Conservation (phyloP, 805 yeast species). For the Kodamaea leandrae region DNA sequence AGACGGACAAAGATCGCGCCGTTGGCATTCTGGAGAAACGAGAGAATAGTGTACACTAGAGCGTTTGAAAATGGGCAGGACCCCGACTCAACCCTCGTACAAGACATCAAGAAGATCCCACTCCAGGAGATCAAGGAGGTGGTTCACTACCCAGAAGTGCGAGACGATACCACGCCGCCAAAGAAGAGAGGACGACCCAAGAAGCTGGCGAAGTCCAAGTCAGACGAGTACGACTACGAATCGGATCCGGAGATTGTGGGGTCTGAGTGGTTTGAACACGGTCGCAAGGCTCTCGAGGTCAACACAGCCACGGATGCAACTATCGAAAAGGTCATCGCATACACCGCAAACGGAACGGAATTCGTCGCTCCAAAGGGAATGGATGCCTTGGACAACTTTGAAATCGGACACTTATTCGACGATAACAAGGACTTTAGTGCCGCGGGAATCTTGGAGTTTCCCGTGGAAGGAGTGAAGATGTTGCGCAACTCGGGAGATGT, state of each 20-base stretch:
- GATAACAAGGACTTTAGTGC: conserved; percentile 63
- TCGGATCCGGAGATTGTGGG: conserved; percentile 44
- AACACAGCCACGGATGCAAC: conserved; percentile 44
- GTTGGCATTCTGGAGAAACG: conserved; percentile 82
- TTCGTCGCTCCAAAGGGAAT: conserved; percentile 16
- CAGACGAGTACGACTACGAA: conserved; percentile 26
- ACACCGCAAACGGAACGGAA: conserved; percentile 57
- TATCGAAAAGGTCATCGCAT: conserved; percentile 53
- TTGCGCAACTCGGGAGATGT: conserved; percentile 62
- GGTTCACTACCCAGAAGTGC: conserved; percentile 45
- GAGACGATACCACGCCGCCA: conserved; percentile 4
- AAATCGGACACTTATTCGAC: conserved; percentile 63
- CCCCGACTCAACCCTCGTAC: conserved; percentile 40
- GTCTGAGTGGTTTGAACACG: conserved; percentile 51
- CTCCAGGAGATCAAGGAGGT: conserved; percentile 60
- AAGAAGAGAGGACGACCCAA: conserved; percentile 20
- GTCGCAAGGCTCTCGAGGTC: conserved; percentile 45
- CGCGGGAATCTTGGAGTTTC: conserved; percentile 69
- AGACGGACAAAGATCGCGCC: conserved; percentile 66
- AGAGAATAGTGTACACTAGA: conserved; percentile 57
- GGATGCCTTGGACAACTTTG: conserved; percentile 49
- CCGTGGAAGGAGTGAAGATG: conserved; percentile 59
- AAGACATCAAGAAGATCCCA: conserved; percentile 37
- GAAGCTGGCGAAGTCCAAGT: conserved; percentile 14
- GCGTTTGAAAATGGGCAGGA: conserved; percentile 33